Base-by-base conservation (phyloP, 768 basidiomycete species). In the Tephrocybe sp. region DNA sequence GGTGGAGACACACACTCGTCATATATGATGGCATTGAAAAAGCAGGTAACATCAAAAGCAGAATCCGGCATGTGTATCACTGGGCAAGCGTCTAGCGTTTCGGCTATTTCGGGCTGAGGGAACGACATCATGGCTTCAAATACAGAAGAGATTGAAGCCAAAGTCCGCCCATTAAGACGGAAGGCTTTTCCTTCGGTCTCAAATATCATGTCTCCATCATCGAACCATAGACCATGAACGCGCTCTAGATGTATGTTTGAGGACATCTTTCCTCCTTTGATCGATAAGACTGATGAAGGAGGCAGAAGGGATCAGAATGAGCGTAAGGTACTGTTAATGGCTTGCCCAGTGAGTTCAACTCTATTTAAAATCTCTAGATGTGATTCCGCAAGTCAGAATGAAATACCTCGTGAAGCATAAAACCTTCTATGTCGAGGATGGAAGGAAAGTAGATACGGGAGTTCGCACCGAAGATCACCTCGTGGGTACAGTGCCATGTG, bases 161-260 rank as follows among this genome's bases (percentile, higher is more conserved):
- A 38, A n/a, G 43, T 39, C 4, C 40, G 44, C n/a, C 53, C 49
- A 45, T 38, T 40, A 18, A 63, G 33, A 11, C 57, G 51, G 43
- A 59, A 63, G 28, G 40, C 44, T 34, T 54, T 43, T 17, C 48
- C 47, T 24, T 55, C 59, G 15, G 61, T 59, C 21, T 56, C 32
- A 11, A 62, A 52, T 7, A 62, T 45, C 18, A 54, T 25, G 14
- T 54, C 52, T 36, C 54, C 63, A 65, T 21, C 82, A 20, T 58
- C 48, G 39, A 59, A 58, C 61, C 56, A 62, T 4, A 62, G 54
- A 25, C 51, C 56, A 23, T 7, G 38, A 39, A 48, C 55, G 15
- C 38, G 48, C 26, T 51, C 42, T 11, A 44, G 14, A 17, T 3
- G 26, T 11, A 12, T 17, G 28, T 12, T 30, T 6, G 28, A 6